phyloP scores from a whole-genome alignment of 1,139 yeast genomes.

The Magnusiomyces magnusii region DNA sequence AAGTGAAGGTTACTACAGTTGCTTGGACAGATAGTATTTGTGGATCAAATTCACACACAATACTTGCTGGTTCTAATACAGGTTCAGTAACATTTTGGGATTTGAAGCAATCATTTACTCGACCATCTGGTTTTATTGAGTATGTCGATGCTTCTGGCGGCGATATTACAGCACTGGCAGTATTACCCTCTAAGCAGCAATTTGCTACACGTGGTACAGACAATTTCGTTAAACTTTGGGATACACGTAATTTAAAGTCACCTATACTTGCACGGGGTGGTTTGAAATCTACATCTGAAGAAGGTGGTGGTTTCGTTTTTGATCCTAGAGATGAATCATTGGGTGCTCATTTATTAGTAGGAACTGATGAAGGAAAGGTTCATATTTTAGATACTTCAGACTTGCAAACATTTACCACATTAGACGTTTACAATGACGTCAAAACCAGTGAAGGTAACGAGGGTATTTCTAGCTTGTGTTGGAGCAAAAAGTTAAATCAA shows the following conservation, averaged over 20 bases:
- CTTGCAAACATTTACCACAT: slow-evolving; percentile 25
- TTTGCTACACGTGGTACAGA: slow-evolving; percentile 29
- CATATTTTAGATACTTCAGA: slow-evolving; percentile 36
- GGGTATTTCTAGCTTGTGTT: slow-evolving; percentile 26
- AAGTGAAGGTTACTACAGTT: slow-evolving; percentile 23
- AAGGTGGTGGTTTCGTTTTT: slow-evolving; percentile 21
- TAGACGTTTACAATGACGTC: not conserved
- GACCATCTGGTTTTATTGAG: slow-evolving; percentile 27
- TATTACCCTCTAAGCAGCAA: slow-evolving; percentile 17
- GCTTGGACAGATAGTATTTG: slow-evolving; percentile 20
- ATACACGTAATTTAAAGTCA: slow-evolving; percentile 29
- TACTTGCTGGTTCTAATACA: slow-evolving; percentile 26
- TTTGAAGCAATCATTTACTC: slow-evolving; percentile 25
- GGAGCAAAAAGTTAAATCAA: slow-evolving; percentile 33
- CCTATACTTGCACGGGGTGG: slow-evolving; percentile 30
- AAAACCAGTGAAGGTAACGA: not conserved
- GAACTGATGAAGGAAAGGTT: slow-evolving; percentile 22
- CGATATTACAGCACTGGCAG: slow-evolving; percentile 19
- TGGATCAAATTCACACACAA: slow-evolving; percentile 16
- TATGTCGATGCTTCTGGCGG: slow-evolving; percentile 24
- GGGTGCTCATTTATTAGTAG: slow-evolving; percentile 26
- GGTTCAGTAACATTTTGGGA: slow-evolving; percentile 32
- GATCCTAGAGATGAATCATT: slow-evolving; percentile 22
- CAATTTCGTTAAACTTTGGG: slow-evolving; percentile 34
- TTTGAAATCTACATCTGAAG: slow-evolving; percentile 23